Conservation (phyloP, 2,329 filamentous ascomycete genomes). For the Verticillium zaregamsianum region DNA sequence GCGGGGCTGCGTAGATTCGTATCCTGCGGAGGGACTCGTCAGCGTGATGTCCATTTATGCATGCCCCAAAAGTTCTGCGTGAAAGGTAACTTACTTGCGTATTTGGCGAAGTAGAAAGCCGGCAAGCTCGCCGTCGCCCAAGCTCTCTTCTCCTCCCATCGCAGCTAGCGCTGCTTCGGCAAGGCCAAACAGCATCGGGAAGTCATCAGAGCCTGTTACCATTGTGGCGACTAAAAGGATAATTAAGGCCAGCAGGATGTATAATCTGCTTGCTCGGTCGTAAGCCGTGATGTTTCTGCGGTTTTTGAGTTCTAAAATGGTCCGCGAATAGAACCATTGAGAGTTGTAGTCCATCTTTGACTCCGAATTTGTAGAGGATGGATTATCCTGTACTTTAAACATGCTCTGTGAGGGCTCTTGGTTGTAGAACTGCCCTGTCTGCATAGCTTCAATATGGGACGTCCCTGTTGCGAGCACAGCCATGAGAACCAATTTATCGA, state of each 20-base stretch:
- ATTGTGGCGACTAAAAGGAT: constrained; percentile 18
- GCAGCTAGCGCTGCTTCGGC: constrained; percentile 20
- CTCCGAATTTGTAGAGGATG: too few relatives aligned
- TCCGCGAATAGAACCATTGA: constrained; percentile 9
- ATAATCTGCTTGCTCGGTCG: constrained; percentile 9
- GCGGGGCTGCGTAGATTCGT: constrained; percentile 4
- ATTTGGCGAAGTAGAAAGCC: constrained; percentile 19
- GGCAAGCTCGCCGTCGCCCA: constrained; percentile 14
- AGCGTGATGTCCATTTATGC: background rate
- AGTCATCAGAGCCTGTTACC: constrained; percentile 21
- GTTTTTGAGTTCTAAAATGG: constrained; percentile 12
- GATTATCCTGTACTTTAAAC: too few relatives aligned
- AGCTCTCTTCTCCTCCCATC: constrained; percentile 16
- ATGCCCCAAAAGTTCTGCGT: background rate
- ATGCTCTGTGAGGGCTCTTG: background rate
- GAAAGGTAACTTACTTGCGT: constrained; percentile 17
- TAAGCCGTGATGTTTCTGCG: constrained; percentile 12
- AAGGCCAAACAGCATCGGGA: constrained; percentile 19
- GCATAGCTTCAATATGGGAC: constrained; percentile 5
- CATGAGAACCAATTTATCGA: constrained; percentile 8
- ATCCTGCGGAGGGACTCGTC: background rate
- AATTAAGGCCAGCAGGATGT: constrained; percentile 15
- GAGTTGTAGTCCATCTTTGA: background rate
- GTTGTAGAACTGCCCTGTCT: background rate
- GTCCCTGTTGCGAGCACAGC: constrained; percentile 9